A percentile compares a stretch with the other conserved stretches of the same genome.
Conservation (phyloP, 176 grass and related monocot species). For the Triticum turgidum region DNA sequence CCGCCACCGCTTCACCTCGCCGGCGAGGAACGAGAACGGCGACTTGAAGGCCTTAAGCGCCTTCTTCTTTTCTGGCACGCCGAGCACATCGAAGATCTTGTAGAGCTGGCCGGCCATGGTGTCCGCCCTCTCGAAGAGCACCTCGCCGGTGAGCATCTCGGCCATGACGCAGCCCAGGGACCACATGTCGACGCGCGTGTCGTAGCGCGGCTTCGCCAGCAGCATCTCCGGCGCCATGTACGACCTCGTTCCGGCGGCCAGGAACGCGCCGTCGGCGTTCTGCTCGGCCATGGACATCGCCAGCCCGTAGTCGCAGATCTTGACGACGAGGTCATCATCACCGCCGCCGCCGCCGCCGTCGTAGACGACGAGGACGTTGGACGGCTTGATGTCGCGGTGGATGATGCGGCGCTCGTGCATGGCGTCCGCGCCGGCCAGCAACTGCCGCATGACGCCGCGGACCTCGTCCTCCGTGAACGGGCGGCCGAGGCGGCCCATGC, state of each 20-base stretch:
- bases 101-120: neutral
- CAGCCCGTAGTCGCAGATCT: constrained; percentile 13
- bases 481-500: too few species aligned
- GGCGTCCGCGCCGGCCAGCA: neutral
- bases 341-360: neutral
- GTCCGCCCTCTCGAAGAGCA: neutral
- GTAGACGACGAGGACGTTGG: constrained; percentile 59
- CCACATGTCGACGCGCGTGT: neutral
- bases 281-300: neutral
- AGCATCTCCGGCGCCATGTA: neutral
- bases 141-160: neutral
- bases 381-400: constrained; percentile 94
- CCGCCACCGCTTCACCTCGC: neutral
- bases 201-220: neutral
- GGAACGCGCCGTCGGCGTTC: neutral
- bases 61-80: neutral
- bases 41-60: neutral
- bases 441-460: constrained; percentile 11
- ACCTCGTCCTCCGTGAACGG: neutral
- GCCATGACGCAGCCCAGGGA: constrained; percentile 11
- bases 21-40: neutral
- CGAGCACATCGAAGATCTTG: neutral
- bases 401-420: constrained; percentile 41
- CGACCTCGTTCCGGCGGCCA: neutral
- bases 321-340: neutral